phyloP scores from a whole-genome alignment of 2,329 filamentous ascomycete species.

The Nemania sp. region DNA sequence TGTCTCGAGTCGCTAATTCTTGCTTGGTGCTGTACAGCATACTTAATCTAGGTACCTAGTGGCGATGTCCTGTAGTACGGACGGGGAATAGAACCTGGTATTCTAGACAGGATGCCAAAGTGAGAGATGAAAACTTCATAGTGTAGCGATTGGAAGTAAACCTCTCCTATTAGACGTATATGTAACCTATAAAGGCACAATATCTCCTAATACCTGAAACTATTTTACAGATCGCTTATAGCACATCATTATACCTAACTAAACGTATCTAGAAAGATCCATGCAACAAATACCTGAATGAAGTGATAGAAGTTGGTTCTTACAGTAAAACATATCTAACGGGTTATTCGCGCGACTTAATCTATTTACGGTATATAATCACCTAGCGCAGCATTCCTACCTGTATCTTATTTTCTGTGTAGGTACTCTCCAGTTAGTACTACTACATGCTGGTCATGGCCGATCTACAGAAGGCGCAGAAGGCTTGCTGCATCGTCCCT shows the following conservation, averaged over 20 bases:
- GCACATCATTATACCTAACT: neutral
- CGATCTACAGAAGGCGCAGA: neutral
- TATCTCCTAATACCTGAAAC: no score
- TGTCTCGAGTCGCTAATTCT: conserved; percentile 14
- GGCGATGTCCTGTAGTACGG: conserved; percentile 8
- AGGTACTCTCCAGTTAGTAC: neutral
- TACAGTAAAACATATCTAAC: neutral
- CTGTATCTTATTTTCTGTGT: no score
- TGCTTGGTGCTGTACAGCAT: no score
- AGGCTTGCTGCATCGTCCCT: neutral
- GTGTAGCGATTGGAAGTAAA: no score
- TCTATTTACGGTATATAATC: no score
- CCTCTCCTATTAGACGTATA: no score
- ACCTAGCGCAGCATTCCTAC: no score
- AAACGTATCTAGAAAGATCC: neutral
- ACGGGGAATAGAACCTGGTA: neutral
- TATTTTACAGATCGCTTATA: neutral
- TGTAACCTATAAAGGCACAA: no score
- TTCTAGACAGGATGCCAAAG: neutral
- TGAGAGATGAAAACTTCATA: no score
- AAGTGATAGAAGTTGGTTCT: neutral
- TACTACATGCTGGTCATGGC: neutral
- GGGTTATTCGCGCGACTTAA: no score
- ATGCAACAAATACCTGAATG: neutral
- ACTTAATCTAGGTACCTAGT: conserved; percentile 8